Percentiles rank a stretch among this genome's conserved stretches.
These are phyloP conservation scores for Chondrus crispus DNA, from an alignment of 23 red algal species.

Conservation along the genomic window DNA sequence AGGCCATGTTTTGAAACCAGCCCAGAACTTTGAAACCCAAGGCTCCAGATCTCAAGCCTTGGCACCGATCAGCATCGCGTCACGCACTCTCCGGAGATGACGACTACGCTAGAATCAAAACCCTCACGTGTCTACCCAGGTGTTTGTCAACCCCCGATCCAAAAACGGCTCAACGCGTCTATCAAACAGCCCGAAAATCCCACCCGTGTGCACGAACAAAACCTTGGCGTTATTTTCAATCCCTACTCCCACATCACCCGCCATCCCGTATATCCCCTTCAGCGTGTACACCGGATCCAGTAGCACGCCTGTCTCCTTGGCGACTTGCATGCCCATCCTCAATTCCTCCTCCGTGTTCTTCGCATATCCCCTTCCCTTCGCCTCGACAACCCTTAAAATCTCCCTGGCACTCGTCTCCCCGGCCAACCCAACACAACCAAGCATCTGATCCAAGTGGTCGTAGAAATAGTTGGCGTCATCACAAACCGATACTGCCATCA, in stretches of 20 bases:
- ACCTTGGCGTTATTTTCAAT: constrained; percentile 1
- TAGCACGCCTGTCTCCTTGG: constrained; percentile 28
- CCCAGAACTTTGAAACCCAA: too few relatives aligned
- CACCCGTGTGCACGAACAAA: constrained; percentile 78
- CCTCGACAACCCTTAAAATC: constrained; percentile 61
- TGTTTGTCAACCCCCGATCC: too few relatives aligned
- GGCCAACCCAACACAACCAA: constrained; percentile 16
- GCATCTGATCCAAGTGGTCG: constrained; percentile 62
- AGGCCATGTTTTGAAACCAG: too few relatives aligned
- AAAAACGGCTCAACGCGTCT: constrained; percentile 50
- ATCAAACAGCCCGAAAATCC: constrained; percentile 67
- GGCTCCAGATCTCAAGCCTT: too few relatives aligned
- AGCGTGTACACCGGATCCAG: constrained; percentile 75
- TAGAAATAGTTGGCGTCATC: constrained; percentile 52
- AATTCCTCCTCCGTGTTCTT: constrained; percentile 48
- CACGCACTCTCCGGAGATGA: too few relatives aligned
- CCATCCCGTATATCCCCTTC: constrained; percentile 58
- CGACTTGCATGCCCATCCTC: constrained; percentile 18
- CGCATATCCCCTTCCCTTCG: constrained; percentile 65
- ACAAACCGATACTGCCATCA: constrained; percentile 56
- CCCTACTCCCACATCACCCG: not conserved
- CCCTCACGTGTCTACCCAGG: too few relatives aligned
- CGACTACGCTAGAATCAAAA: too few relatives aligned
- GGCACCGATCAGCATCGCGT: too few relatives aligned
- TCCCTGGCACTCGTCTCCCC: not conserved